phyloP scores from a whole-genome alignment of 2,329 filamentous ascomycete species.

The Dactylellina leptospora region DNA sequence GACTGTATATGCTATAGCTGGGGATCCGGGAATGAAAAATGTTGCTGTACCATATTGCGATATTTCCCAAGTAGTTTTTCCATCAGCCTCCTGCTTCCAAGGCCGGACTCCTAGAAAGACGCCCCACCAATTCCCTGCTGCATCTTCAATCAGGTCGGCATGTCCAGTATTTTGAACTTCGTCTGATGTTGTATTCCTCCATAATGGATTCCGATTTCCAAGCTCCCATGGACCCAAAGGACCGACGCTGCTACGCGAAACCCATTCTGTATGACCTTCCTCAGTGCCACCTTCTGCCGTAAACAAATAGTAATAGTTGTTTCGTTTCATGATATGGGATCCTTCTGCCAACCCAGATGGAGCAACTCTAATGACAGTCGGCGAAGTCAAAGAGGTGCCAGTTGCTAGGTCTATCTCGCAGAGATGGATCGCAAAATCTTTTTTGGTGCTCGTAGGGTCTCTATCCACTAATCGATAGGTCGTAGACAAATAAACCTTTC shows the following conservation, averaged over 20 bases:
- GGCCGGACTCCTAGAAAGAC: conserved; percentile 60
- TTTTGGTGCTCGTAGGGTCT: conserved; percentile 45
- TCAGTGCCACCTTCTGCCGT: conserved; percentile 71
- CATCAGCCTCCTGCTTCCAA: conserved; percentile 39
- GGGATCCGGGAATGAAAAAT: too few species aligned
- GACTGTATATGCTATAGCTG: too few species aligned
- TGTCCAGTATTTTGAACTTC: conserved; percentile 65
- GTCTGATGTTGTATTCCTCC: conserved; percentile 54
- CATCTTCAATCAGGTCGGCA: conserved; percentile 64
- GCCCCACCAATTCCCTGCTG: conserved; percentile 64
- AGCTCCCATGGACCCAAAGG: conserved; percentile 61
- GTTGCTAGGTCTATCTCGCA: conserved; percentile 63
- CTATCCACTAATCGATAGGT: conserved; percentile 59
- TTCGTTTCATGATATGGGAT: conserved; percentile 69
- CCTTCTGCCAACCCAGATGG: conserved; percentile 64
- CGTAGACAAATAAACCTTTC: conserved; percentile 65
- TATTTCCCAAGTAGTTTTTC: conserved; percentile 40
- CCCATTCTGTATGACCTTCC: conserved; percentile 69
- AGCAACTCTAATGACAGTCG: conserved; percentile 58
- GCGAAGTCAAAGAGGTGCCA: conserved; percentile 61
- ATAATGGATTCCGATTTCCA: conserved; percentile 67
- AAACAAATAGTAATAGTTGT: conserved; percentile 69
- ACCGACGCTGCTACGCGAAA: conserved; percentile 65
- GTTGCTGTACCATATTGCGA: conserved; percentile 36
- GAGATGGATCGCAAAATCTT: conserved; percentile 64